Evolutionary conservation across 768 basidiomycete genomes (phyloP).

Genomic region (Pleurotus sapidus): DNA sequence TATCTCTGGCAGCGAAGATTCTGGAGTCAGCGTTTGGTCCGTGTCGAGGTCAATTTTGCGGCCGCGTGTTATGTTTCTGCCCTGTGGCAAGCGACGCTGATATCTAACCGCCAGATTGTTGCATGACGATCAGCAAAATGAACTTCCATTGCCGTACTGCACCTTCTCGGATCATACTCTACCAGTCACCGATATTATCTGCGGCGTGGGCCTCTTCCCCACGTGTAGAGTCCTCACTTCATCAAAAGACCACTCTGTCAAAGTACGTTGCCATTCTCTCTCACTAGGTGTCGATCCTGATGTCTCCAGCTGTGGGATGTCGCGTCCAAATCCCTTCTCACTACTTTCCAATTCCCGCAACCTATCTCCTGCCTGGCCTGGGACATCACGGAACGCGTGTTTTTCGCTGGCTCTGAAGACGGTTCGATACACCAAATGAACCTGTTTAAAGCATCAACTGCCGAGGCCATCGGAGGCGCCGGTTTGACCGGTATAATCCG

Average conservation of each 20-base stretch:
- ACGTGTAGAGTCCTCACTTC: slow-evolving; percentile 75
- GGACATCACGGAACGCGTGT: slow-evolving; percentile 83
- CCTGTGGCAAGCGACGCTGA: slow-evolving; percentile 10
- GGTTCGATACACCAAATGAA: slow-evolving; percentile 81
- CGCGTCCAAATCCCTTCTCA: slow-evolving; percentile 68
- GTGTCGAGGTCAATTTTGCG: slow-evolving; percentile 66
- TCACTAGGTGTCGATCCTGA: neutral
- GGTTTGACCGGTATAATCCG: slow-evolving; percentile 71
- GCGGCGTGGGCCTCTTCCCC: slow-evolving; percentile 80
- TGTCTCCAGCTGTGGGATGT: slow-evolving; percentile 73
- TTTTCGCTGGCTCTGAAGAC: slow-evolving; percentile 78
- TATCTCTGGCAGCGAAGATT: slow-evolving; percentile 88
- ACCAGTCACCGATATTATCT: slow-evolving; percentile 76
- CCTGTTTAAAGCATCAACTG: slow-evolving; percentile 60
- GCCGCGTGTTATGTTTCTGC: slow-evolving; percentile 11
- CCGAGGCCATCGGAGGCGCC: slow-evolving; percentile 72
- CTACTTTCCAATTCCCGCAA: slow-evolving; percentile 85
- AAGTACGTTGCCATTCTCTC: slow-evolving; percentile 45
- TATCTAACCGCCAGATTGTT: slow-evolving; percentile 52
- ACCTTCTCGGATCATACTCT: slow-evolving; percentile 90
- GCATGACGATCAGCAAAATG: slow-evolving; percentile 71
- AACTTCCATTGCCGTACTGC: slow-evolving; percentile 74
- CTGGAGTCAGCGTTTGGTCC: slow-evolving; percentile 86
- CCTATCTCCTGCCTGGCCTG: slow-evolving; percentile 69
- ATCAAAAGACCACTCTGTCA: slow-evolving; percentile 87